phyloP scores from a whole-genome alignment of 306 rosid species.

The Acacia acuminata region DNA sequence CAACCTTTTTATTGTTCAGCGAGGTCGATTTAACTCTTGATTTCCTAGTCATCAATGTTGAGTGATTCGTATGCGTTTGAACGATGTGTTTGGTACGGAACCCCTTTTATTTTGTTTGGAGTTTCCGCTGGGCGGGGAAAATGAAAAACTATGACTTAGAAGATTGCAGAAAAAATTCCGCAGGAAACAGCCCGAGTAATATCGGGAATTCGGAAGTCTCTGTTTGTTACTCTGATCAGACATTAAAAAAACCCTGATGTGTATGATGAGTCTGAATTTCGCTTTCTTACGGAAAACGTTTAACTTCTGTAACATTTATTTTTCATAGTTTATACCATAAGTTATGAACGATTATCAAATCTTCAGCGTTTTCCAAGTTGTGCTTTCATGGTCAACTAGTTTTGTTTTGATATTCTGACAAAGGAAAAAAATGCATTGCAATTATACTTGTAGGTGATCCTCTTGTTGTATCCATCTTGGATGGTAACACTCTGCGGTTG shows the following conservation, averaged over 20 bases:
- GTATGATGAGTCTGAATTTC: slow-evolving; percentile 20
- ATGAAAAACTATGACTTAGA: neutral
- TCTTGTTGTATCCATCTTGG: slow-evolving; percentile 73
- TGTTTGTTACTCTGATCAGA: neutral
- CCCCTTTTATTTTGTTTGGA: neutral
- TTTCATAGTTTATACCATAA: neutral
- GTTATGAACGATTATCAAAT: neutral
- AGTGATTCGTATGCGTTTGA: neutral
- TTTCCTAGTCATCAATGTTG: neutral
- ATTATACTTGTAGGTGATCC: slow-evolving; percentile 66
- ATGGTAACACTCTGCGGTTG: slow-evolving; percentile 65
- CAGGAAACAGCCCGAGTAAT: neutral
- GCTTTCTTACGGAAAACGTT: slow-evolving; percentile 1
- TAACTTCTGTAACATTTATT: neutral
- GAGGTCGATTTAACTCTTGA: neutral
- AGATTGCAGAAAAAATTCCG: neutral
- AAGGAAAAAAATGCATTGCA: slow-evolving; percentile 13
- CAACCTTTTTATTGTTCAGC: neutral
- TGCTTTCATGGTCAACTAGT: neutral
- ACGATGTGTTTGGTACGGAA: neutral
- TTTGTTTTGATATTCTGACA: neutral
- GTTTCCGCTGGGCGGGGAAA: neutral
- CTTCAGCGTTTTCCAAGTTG: neutral
- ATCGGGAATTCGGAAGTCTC: neutral
- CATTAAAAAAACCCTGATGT: slow-evolving; percentile 16